Evolutionary conservation across 192 early-diverging fungal genomes (phyloP).

Genomic region (Coemansia asiatica): DNA sequence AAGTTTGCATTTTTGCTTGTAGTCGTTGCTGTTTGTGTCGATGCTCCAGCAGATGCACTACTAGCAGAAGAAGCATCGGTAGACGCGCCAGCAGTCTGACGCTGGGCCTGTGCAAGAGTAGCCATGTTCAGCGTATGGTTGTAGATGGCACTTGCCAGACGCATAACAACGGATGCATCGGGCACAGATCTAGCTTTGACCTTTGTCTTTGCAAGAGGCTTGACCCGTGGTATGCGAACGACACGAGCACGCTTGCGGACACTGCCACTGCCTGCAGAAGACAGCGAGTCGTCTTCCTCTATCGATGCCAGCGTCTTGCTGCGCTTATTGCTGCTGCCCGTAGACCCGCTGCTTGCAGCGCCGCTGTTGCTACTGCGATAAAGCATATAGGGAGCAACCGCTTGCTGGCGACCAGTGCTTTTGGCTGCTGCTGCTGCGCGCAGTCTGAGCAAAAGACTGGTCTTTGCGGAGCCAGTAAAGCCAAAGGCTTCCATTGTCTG

Average conservation of each 20-base stretch:
- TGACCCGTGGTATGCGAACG: constrained; percentile 31
- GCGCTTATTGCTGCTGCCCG: neutral
- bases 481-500: constrained; percentile 57
- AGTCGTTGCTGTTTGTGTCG: neutral
- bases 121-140: constrained; percentile 50
- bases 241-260: constrained; percentile 44
- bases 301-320: constrained; percentile 6
- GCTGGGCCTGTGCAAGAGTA: constrained; percentile 26
- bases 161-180: constrained; percentile 43
- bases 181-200: constrained; percentile 8
- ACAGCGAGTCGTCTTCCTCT: constrained; percentile 10
- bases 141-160: constrained; percentile 51
- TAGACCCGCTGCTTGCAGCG: constrained; percentile 1
- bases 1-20: neutral
- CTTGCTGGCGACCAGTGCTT: constrained; percentile 47
- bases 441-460: constrained; percentile 43
- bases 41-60: neutral
- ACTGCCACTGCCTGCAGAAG: constrained; percentile 1
- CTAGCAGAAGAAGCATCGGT: neutral
- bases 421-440: constrained; percentile 50
- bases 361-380: constrained; percentile 14
- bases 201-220: constrained; percentile 23
- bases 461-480: constrained; percentile 43
- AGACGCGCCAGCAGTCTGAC: constrained; percentile 10
- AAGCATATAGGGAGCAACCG: constrained; percentile 49